Evolutionary conservation across 108 stramenopile species (phyloP).

Genomic region (Fragilaria radians): DNA sequence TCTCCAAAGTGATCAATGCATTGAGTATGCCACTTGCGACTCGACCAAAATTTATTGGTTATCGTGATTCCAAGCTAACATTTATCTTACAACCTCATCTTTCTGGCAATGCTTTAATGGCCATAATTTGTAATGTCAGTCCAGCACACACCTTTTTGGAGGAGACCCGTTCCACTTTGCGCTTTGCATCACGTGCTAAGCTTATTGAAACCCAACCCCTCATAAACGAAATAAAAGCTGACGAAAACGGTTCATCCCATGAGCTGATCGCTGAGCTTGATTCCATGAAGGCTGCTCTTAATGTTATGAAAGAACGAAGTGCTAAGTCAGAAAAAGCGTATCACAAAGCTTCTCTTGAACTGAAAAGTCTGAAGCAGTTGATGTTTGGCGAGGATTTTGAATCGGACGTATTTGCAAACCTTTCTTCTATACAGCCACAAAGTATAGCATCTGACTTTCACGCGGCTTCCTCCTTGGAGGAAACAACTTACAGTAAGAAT

Average conservation of each 20-base stretch:
- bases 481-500: not conserved
- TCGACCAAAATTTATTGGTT: slow-evolving; percentile 55
- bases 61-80: slow-evolving; percentile 96
- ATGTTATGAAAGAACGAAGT: slow-evolving; percentile 24
- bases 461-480: not conserved
- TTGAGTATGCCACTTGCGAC: slow-evolving; percentile 36
- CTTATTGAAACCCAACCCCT: slow-evolving; percentile 72
- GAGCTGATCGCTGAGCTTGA: slow-evolving; percentile 66
- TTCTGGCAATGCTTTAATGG: slow-evolving; percentile 90
- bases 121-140: slow-evolving; percentile 95
- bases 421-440: not conserved
- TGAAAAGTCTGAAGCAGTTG: not conserved
- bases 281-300: slow-evolving; percentile 37
- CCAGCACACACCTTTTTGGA: slow-evolving; percentile 77
- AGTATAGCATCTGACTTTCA: not conserved
- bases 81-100: slow-evolving; percentile 96
- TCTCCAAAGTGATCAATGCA: slow-evolving; percentile 70
- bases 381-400: not conserved
- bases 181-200: slow-evolving; percentile 90
- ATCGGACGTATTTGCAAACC: not conserved
- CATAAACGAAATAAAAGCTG: slow-evolving; percentile 61
- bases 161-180: slow-evolving; percentile 93
- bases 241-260: slow-evolving; percentile 67
- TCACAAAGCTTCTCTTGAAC: not conserved
- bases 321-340: not conserved